phyloP scores from a whole-genome alignment of 1,139 yeast genomes.

The Yamadazyma epiphylla region DNA sequence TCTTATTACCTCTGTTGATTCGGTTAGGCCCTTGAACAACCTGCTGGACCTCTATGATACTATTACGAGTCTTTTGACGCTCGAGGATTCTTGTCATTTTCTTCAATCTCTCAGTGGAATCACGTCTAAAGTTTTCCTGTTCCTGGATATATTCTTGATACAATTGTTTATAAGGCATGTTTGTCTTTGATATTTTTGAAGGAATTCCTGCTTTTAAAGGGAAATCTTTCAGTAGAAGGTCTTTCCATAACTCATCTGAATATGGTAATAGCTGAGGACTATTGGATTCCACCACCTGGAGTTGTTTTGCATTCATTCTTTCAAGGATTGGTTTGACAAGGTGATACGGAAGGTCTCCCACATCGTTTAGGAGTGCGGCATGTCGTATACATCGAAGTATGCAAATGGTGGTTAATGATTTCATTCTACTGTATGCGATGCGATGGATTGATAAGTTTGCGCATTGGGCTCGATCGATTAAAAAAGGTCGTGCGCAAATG shows the following conservation, averaged over 20 bases:
- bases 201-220: conserved; percentile 35
- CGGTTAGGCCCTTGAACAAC: conserved; percentile 37
- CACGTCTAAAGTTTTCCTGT: conserved; percentile 42
- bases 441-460: no score
- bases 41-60: conserved; percentile 39
- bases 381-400: conserved; percentile 13
- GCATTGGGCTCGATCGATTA: no score
- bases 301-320: conserved; percentile 45
- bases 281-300: conserved; percentile 37
- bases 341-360: conserved; percentile 49
- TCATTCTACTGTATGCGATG: no score
- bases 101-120: conserved; percentile 48
- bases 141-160: conserved; percentile 44
- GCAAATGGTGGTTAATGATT: conserved; percentile 11
- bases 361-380: conserved; percentile 26
- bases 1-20: conserved; percentile 16
- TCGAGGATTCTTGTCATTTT: conserved; percentile 38
- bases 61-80: conserved; percentile 43
- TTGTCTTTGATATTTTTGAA: conserved; percentile 4
- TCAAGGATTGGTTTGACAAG: conserved; percentile 40
- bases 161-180: conserved; percentile 39
- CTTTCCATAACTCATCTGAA: conserved; percentile 51
- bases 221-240: conserved; percentile 43
- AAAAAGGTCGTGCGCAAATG: no score
- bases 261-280: conserved; percentile 45